A percentile compares a stretch with the other conserved stretches of the same genome.
phyloP scores from a whole-genome alignment of 805 yeast species.

The Schizosaccharomyces cryophilus region DNA sequence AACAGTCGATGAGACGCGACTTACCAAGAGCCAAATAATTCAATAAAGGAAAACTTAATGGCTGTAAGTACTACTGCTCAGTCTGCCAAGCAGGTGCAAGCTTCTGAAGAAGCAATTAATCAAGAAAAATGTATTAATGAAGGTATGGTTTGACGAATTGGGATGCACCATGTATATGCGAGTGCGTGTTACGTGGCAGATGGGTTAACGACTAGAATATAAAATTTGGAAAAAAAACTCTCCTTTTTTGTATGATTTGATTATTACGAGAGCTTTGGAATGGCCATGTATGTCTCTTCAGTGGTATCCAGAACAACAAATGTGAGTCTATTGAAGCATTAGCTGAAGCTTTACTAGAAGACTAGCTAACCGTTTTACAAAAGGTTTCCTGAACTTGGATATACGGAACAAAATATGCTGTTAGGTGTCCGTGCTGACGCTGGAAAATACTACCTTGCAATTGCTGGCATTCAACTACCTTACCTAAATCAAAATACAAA shows the following conservation, averaged over 20 bases:
- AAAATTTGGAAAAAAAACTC: conserved; percentile 38
- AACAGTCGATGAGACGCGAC: not conserved
- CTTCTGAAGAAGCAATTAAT: not conserved
- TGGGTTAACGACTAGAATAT: conserved; percentile 17
- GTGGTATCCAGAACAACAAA: conserved; percentile 34
- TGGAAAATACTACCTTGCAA: not conserved
- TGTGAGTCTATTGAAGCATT: conserved; percentile 3
- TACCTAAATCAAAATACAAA: not conserved
- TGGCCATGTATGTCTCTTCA: conserved; percentile 43
- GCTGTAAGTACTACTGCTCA: not conserved
- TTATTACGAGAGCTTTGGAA: conserved; percentile 26
- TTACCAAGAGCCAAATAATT: not conserved
- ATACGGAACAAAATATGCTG: not conserved
- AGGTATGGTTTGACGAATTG: not conserved
- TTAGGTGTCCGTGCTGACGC: not conserved
- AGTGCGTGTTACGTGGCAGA: too few relatives aligned
- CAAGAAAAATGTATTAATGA: conserved; percentile 2
- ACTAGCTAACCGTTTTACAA: not conserved
- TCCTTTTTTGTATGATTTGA: conserved; percentile 28
- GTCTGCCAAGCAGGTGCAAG: not conserved
- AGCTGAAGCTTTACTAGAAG: not conserved
- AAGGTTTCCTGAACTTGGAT: not conserved
- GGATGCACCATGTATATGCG: not conserved
- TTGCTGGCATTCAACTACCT: not conserved
- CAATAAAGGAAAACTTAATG: not conserved